Conservation (phyloP, 78 protist genomes). For the Neovahlkampfia damariscottae region DNA sequence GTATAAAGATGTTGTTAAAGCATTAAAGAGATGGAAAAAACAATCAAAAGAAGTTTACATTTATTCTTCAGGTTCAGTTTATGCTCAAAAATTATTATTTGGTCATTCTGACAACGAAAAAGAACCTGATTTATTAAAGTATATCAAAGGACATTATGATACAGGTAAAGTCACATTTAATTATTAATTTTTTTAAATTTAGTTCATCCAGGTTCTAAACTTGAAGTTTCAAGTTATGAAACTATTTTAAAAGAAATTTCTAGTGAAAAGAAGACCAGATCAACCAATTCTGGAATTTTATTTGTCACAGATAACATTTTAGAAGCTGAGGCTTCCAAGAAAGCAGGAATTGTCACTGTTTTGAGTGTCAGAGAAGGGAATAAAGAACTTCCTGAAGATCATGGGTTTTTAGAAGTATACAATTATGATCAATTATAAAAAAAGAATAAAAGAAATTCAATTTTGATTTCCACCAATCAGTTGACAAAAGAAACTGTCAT, state of each 20-base stretch:
- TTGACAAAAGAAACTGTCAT: too few relatives aligned
- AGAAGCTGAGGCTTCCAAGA: constrained; percentile 43
- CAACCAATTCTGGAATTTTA: background rate
- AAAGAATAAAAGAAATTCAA: too few relatives aligned
- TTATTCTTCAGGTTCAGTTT: constrained; percentile 51
- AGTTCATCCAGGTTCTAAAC: constrained; percentile 31
- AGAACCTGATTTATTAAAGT: constrained; percentile 29
- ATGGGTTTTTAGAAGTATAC: background rate
- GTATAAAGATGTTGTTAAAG: constrained; percentile 44
- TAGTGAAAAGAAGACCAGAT: background rate
- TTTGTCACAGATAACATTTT: constrained; percentile 51
- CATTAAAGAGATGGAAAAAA: constrained; percentile 26
- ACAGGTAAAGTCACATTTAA: too few relatives aligned
- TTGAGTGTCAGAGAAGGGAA: constrained; percentile 6
- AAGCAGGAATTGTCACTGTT: constrained; percentile 5
- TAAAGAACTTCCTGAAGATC: background rate
- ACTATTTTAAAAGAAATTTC: constrained; percentile 25
- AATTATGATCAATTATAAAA: background rate
- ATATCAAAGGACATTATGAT: constrained; percentile 52
- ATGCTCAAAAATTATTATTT: constrained; percentile 69
- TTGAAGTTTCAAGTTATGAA: constrained; percentile 24
- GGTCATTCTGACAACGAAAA: constrained; percentile 8
- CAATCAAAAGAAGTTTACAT: constrained; percentile 29
- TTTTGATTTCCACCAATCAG: too few relatives aligned
- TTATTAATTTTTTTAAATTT: too few relatives aligned